Percentiles rank a stretch among this genome's conserved stretches.
phyloP scores from a whole-genome alignment of 208 protist species.

The Strigomonas oncopelti region DNA sequence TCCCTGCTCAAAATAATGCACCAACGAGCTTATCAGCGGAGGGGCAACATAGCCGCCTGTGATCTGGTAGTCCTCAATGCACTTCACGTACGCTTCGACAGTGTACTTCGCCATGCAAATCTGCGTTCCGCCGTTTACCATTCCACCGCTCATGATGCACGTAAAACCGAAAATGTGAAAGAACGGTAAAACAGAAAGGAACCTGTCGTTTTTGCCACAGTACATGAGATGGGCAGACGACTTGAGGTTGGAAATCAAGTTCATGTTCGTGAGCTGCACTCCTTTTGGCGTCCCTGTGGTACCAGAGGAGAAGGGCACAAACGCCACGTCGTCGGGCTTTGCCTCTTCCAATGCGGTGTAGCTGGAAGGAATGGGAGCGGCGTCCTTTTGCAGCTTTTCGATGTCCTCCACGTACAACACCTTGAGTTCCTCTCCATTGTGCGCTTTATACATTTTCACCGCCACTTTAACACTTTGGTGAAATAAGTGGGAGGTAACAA shows the following conservation, averaged over 20 bases:
- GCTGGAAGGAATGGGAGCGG: conserved; percentile 5
- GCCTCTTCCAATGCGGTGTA: conserved; percentile 12
- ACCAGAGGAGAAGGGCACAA: conserved; percentile 27
- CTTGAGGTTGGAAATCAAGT: conserved; percentile 15
- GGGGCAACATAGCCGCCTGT: conserved; percentile 59
- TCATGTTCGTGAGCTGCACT: conserved; percentile 40
- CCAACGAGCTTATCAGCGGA: conserved; percentile 49
- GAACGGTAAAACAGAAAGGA: neutral
- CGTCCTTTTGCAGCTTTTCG: neutral
- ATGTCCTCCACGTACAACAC: neutral
- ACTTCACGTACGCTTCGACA: conserved; percentile 32
- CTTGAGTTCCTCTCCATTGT: neutral
- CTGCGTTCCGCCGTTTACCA: conserved; percentile 26
- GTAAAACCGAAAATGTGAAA: conserved; percentile 87
- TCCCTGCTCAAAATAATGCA: neutral
- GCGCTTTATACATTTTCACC: neutral
- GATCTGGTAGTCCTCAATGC: conserved; percentile 45
- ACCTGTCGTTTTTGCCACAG: neutral
- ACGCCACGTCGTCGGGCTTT: conserved; percentile 13
- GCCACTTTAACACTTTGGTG: conserved; percentile 2
- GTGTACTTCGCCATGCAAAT: conserved; percentile 60
- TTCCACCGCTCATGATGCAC: conserved; percentile 25
- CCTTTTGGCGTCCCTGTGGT: conserved; percentile 48
- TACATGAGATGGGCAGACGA: conserved; percentile 1
- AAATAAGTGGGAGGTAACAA: conserved; percentile 25